phyloP scores from a whole-genome alignment of 495 filamentous ascomycete species.

The Penicillium pulvis region DNA sequence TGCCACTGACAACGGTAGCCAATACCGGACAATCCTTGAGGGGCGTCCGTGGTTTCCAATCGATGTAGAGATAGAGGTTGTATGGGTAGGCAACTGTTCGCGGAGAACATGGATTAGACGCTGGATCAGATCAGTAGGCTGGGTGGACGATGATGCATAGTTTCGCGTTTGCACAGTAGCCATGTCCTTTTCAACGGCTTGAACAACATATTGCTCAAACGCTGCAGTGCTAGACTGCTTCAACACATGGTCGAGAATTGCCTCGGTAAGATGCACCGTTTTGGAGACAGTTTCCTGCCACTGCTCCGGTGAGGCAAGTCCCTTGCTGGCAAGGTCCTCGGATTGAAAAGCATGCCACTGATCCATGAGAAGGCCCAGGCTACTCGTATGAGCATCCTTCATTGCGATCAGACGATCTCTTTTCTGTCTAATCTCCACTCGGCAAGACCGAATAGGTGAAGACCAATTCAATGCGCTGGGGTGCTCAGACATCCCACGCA shows the following conservation, averaged over 20 bases:
- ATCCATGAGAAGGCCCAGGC: constrained; percentile 81
- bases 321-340: constrained; percentile 34
- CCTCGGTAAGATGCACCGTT: constrained; percentile 79
- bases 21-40: constrained; percentile 76
- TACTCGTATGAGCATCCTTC: constrained; percentile 78
- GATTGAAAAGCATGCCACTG: constrained; percentile 69
- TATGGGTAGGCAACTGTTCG: constrained; percentile 61
- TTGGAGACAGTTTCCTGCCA: constrained; percentile 73
- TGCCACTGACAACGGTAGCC: constrained; percentile 66
- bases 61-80: constrained; percentile 44
- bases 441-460: constrained; percentile 68
- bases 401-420: constrained; percentile 64
- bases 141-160: constrained; percentile 20
- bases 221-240: constrained; percentile 51
- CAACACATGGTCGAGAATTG: constrained; percentile 59
- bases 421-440: constrained; percentile 70
- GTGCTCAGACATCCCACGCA: constrained; percentile 60
- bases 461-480: constrained; percentile 61
- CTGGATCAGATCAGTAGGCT: constrained; percentile 62
- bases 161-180: constrained; percentile 40
- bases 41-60: constrained; percentile 71
- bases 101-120: constrained; percentile 67
- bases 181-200: constrained; percentile 61
- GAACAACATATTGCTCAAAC: constrained; percentile 76
- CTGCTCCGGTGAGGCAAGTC: constrained; percentile 44